Evolutionary conservation across 305 asterid genomes (phyloP).

Genomic region (Fraxinus latifolia): DNA sequence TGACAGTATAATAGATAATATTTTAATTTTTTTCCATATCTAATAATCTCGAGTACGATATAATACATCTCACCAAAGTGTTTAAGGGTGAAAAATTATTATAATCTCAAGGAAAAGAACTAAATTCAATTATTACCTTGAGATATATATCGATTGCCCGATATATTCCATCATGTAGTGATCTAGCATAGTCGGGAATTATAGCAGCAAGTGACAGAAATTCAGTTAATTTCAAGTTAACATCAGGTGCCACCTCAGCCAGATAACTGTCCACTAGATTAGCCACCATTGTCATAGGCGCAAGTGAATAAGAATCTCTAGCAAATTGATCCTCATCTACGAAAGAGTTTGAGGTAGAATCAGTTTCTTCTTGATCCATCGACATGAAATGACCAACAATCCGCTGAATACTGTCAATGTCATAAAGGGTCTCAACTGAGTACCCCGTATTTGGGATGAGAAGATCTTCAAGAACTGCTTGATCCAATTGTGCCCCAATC

Average conservation of each 20-base stretch:
- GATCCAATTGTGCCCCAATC: slow-evolving; percentile 43
- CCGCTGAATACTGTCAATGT: slow-evolving; percentile 44
- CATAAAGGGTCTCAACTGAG: slow-evolving; percentile 41
- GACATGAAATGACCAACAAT: slow-evolving; percentile 45
- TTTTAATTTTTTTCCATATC: neutral
- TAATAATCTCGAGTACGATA: neutral
- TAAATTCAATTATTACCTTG: slow-evolving; percentile 33
- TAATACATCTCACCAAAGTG: neutral
- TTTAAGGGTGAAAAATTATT: neutral
- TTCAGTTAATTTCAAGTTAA: slow-evolving; percentile 36
- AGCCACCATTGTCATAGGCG: slow-evolving; percentile 32
- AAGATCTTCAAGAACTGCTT: slow-evolving; percentile 39
- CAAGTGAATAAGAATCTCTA: slow-evolving; percentile 21
- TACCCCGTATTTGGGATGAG: slow-evolving; percentile 43
- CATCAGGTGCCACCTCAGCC: slow-evolving; percentile 53
- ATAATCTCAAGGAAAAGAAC: neutral
- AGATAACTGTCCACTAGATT: slow-evolving; percentile 43
- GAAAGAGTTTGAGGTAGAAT: slow-evolving; percentile 1
- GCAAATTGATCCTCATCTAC: slow-evolving; percentile 27
- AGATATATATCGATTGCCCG: slow-evolving; percentile 47
- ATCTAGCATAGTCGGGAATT: slow-evolving; percentile 44
- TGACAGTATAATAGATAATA: neutral
- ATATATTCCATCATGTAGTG: slow-evolving; percentile 43
- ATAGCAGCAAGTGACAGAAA: slow-evolving; percentile 40
- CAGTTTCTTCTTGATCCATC: slow-evolving; percentile 25